Conservation (phyloP, 805 yeast genomes). For the Saccharomycopsis sp. region DNA sequence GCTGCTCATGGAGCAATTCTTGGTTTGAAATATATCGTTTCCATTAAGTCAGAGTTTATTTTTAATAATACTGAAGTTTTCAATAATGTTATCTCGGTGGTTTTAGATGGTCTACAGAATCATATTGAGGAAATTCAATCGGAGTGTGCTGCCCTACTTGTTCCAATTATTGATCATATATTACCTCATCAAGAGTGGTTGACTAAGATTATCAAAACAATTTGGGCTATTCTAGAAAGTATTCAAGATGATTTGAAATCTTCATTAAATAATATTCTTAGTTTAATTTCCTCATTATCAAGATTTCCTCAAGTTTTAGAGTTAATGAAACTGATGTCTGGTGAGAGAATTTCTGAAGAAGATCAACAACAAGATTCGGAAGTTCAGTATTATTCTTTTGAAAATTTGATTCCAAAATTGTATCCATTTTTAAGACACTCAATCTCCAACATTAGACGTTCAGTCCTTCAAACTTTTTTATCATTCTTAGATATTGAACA, state of each 20-base stretch:
- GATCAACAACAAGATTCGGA: not conserved
- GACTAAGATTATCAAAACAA: constrained; percentile 36
- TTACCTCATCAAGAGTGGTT: constrained; percentile 24
- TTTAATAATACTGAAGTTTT: constrained; percentile 43
- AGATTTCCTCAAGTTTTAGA: constrained; percentile 69
- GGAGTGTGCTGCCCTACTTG: constrained; percentile 85
- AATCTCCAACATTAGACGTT: constrained; percentile 78
- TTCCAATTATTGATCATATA: constrained; percentile 51
- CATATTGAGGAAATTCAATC: constrained; percentile 95
- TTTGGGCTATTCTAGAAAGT: constrained; percentile 85
- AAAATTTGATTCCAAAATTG: constrained; percentile 73
- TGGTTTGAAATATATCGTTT: constrained; percentile 84
- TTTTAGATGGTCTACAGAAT: constrained; percentile 70
- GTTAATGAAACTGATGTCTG: constrained; percentile 47
- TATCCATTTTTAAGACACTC: constrained; percentile 93
- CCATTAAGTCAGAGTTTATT: constrained; percentile 75
- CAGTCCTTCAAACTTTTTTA: constrained; percentile 69
- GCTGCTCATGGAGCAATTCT: constrained; percentile 98
- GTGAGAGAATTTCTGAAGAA: not conserved
- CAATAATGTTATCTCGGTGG: constrained; percentile 71
- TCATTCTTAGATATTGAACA: constrained; percentile 58
- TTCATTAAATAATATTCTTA: constrained; percentile 94
- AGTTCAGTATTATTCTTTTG: constrained; percentile 39
- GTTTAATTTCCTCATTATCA: constrained; percentile 78
- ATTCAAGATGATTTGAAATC: constrained; percentile 89